Evolutionary conservation across 805 yeast genomes (phyloP).

Genomic region (Diddensiella caesifluorescens): DNA sequence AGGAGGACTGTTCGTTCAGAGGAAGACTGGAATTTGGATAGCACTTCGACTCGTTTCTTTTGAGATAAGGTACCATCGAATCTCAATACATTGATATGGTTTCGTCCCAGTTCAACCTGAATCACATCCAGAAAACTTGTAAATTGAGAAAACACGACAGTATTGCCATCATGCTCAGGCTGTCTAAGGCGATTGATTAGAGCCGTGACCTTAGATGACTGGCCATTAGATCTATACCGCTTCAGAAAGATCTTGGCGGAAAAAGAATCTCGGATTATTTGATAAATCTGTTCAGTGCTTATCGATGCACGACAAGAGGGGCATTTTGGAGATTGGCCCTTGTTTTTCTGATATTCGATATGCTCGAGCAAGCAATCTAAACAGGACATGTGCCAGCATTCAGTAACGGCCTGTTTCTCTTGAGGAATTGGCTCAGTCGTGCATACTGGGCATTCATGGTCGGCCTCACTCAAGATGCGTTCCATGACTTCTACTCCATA

Average conservation of each 20-base stretch:
- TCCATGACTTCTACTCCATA: conserved; percentile 27
- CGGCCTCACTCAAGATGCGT: conserved; percentile 32
- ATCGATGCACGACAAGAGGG: conserved; percentile 69
- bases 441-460: conserved; percentile 81
- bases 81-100: conserved; percentile 53
- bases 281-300: conserved; percentile 44
- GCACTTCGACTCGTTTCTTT: conserved; percentile 56
- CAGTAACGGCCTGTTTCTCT: conserved; percentile 54
- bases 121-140: conserved; percentile 75
- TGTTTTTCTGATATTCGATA: conserved; percentile 56
- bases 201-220: conserved; percentile 72
- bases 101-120: conserved; percentile 49
- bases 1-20: conserved; percentile 46
- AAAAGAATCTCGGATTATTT: conserved; percentile 33
- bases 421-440: conserved; percentile 57
- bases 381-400: conserved; percentile 81
- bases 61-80: conserved; percentile 78
- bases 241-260: conserved; percentile 22
- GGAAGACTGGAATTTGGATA: conserved; percentile 48
- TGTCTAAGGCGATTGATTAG: conserved; percentile 52
- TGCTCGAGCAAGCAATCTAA: conserved; percentile 67
- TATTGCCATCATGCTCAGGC: conserved; percentile 47
- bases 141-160: conserved; percentile 88
- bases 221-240: conserved; percentile 32
- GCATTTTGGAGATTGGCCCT: conserved; percentile 49